Base-by-base conservation (phyloP, 176 grass and related monocot species). In the Saccharum spontaneum region DNA sequence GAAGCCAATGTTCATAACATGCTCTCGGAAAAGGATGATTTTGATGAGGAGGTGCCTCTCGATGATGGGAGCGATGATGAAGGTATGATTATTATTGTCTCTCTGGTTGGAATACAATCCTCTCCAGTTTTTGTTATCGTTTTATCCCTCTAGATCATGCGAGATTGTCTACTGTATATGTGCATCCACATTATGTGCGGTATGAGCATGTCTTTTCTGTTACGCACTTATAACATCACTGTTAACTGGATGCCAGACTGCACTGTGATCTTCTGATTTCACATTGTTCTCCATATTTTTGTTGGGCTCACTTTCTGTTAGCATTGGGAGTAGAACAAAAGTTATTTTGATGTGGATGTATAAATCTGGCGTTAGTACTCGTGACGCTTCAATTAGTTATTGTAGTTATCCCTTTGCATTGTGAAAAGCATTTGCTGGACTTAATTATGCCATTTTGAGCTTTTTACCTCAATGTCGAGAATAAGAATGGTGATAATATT, bases 1-100 rank as follows among this genome's bases (percentile, higher is more conserved):
- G 88, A 79, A 22, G 24, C 71, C 48, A 26, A 60, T 74, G 59
- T 67, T 57, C 83, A 77, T 84, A 77, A 67, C 38, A 68, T 39
- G 18, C 77, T 92, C 14, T 86, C 39, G 2, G 90, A 75, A 49
- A 95, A 82, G 71, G 93, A 95, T 92, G 93, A 98, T 90, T 98
- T 98, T 89, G 90, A 94, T 76, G 96, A 98, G 63, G 91, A 93
- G 48, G 67, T 98, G 54, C 93, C 91, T 82, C 71, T 86, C 38
- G 91, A 89, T 78, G 93, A 89, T 50, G 80, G 85, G 64, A 94
- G 87, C 67, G 89, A 90, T 78, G 86, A 95, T 40, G 91, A 91
- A 84, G 89, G 71, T 90, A 55, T 8, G 11, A 16, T 40, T 38
- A 37, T 59, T 46, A 2, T 60, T 80, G 9, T 39, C 30, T 33